Conservation (phyloP, 176 grass and related monocot genomes). For the Musa beccarii region DNA sequence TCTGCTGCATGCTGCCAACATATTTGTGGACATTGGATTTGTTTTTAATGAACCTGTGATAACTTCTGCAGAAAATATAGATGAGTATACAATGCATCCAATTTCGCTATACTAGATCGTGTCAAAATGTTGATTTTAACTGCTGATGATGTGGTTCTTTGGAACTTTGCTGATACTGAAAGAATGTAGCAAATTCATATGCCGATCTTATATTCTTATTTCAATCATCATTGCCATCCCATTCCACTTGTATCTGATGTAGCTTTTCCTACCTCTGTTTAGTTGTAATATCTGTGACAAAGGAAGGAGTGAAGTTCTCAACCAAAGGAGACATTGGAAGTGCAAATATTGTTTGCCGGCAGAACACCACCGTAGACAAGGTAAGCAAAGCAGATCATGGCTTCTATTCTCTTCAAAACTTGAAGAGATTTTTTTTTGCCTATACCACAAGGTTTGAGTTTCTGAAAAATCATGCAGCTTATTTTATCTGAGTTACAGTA, state of each 20-base stretch:
- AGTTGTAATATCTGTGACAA: conserved; percentile 16
- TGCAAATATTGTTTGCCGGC: conserved; percentile 15
- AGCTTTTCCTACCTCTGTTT: neutral
- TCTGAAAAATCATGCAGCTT: no score
- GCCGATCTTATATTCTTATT: neutral
- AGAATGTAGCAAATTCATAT: neutral
- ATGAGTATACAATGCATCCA: neutral
- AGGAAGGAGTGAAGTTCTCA: conserved; percentile 16
- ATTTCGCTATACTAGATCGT: neutral
- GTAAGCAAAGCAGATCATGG: neutral
- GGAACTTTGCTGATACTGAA: neutral
- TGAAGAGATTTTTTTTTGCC: no score
- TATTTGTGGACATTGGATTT: neutral
- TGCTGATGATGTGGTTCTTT: neutral
- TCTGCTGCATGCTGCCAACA: neutral
- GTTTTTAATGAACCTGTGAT: neutral
- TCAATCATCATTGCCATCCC: no score
- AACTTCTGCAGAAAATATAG: neutral
- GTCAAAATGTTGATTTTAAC: neutral
- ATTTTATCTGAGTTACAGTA: no score
- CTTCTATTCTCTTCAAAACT: neutral
- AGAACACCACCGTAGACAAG: conserved; percentile 9
- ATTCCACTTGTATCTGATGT: neutral
- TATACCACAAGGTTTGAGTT: no score
- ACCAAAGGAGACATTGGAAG: conserved; percentile 6